These are phyloP conservation scores for Aquilaria malaccensis DNA, from an alignment of 345 rosid species.

Conservation along the genomic window DNA sequence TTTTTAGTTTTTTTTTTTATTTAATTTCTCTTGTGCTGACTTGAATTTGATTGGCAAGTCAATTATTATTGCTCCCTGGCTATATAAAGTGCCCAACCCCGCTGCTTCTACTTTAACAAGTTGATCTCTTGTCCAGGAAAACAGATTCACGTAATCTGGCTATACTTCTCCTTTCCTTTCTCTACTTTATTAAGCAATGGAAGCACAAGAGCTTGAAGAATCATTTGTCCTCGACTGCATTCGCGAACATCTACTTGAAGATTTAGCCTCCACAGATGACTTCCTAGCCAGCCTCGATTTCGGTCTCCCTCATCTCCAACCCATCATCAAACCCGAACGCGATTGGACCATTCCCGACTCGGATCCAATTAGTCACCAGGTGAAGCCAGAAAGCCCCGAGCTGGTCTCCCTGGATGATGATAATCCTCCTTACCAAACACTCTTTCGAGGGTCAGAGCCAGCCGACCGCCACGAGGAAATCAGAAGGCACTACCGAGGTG, in stretches of 20 bases:
- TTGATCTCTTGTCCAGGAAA: too few relatives aligned
- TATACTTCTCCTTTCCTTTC: too few relatives aligned
- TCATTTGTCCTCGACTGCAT: conserved; percentile 33
- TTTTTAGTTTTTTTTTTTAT: too few relatives aligned
- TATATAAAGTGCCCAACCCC: too few relatives aligned
- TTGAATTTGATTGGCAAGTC: too few relatives aligned
- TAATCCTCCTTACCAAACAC: too few relatives aligned
- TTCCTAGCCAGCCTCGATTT: conserved; percentile 28
- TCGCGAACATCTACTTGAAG: conserved; percentile 49
- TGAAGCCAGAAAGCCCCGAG: conserved; percentile 26
- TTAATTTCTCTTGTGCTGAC: too few relatives aligned
- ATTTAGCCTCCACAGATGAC: conserved; percentile 37
- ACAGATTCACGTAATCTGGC: too few relatives aligned
- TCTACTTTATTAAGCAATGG: conserved; percentile 13
- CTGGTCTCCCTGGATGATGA: conserved; percentile 4
- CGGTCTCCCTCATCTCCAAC: conserved; percentile 20
- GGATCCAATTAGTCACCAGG: conserved; percentile 8
- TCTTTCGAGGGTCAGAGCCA: conserved; percentile 6
- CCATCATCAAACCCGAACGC: conserved; percentile 29
- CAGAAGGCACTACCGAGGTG: conserved; percentile 72
- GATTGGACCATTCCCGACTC: conserved; percentile 34
- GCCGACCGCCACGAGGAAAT: conserved; percentile 10
- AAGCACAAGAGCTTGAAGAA: conserved; percentile 21
- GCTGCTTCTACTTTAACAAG: too few relatives aligned
- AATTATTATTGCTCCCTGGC: too few relatives aligned